Evolutionary conservation across 441 rosid species (phyloP), one percentile per base, ranked within the genome.

Genomic region (Mallotus japonicus): DNA sequence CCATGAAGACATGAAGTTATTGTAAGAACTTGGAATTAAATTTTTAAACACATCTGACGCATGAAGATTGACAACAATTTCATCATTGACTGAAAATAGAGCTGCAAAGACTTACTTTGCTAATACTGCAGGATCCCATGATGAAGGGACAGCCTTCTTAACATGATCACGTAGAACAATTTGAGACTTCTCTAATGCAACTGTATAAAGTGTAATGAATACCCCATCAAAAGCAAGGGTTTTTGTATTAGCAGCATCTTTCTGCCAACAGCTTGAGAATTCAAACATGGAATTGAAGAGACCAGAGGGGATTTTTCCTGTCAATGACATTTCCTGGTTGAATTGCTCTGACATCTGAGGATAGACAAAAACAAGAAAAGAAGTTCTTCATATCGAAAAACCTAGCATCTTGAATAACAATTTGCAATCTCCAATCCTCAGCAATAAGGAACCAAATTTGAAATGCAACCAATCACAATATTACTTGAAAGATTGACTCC

Each of bases 221-320:
- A 89, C 85, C 70, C 99, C 99, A 85, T 95, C 96, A 72, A 95
- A 95, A 63, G 98, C 91, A 69, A 95, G 97, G 81, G 88, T 85
- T 81, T 95, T 95, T 17, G 95, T 90, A 79, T 78, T 88, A 62
- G 92, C 93, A 32, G 96, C 97, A 81, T 95, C 99, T 76, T 90
- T 95, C 82, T 91, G 92, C 99, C 98, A 95, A 79, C 88, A 84
- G 73, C 93, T 84, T 5, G 96, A 86, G 80, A 89, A 95, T 50
- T 90, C 96, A 70, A 90, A 95, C 99, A 91, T 90, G 8, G 90
- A 69, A 79, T 95, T 93, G 83, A 95, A 95, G 59, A 87, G 87
- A 66, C 99, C 99, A 0, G 98, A 91, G 1, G 99, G 99, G 75
- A 95, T 91, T 88, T 93, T 93, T 65, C 99, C 99, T 47, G 91